phyloP scores from a whole-genome alignment of 768 basidiomycete species.

The Hemileccinum impolitum region DNA sequence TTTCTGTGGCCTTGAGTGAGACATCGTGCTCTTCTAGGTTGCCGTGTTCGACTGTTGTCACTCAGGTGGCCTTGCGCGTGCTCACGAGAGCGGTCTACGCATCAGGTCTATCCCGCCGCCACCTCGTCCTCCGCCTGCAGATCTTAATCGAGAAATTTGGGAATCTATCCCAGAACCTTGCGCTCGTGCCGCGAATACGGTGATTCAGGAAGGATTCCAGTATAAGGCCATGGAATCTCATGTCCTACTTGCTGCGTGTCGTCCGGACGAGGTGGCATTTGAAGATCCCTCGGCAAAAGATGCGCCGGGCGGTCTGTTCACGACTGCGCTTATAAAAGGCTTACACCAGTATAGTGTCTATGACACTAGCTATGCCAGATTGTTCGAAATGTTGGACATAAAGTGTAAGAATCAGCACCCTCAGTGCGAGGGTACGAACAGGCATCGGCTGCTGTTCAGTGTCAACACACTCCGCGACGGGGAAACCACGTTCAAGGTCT shows the following conservation, averaged over 20 bases:
- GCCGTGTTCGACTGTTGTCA: slow-evolving; percentile 20
- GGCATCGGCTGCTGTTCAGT: slow-evolving; percentile 16
- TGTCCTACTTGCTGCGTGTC: slow-evolving; percentile 21
- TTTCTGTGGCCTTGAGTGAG: too few relatives aligned
- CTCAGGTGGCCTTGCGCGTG: slow-evolving; percentile 18
- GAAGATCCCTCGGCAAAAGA: slow-evolving; percentile 9
- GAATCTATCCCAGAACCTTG: neutral
- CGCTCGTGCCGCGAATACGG: slow-evolving; percentile 9
- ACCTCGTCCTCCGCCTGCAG: slow-evolving; percentile 9
- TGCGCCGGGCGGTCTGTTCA: slow-evolving; percentile 17
- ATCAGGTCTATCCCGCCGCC: slow-evolving; percentile 11
- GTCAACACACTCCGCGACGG: slow-evolving; percentile 13
- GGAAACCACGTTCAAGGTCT: slow-evolving; percentile 16
- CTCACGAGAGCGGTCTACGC: neutral
- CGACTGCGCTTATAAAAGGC: slow-evolving; percentile 14
- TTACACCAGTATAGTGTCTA: slow-evolving; percentile 6
- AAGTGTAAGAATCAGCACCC: slow-evolving; percentile 9
- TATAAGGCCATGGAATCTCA: slow-evolving; percentile 21
- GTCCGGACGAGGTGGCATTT: slow-evolving; percentile 9
- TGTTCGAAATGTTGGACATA: slow-evolving; percentile 13
- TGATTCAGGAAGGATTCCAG: slow-evolving; percentile 7
- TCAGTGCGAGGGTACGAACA: slow-evolving; percentile 19
- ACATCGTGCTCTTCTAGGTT: slow-evolving; percentile 3
- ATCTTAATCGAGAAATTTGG: slow-evolving; percentile 12
- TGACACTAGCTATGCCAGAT: slow-evolving; percentile 13